Evolutionary conservation across 768 basidiomycete species (phyloP), one percentile per base, ranked within the genome.

Genomic region (Leucocoprinus birnbaumii): DNA sequence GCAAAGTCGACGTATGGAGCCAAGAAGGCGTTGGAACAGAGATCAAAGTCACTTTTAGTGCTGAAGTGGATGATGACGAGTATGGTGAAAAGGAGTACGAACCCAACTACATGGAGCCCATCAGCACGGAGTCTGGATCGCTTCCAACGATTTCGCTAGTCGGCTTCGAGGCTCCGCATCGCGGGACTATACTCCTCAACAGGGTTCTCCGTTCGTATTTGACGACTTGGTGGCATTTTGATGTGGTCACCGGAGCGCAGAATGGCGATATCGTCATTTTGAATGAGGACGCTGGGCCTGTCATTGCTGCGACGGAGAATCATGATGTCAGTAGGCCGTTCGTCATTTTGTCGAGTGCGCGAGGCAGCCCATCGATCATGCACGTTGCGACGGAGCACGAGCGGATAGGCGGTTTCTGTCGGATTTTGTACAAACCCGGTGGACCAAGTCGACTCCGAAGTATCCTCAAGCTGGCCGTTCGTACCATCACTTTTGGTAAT

Each of bases 1-100:
- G 95, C 44, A 93, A 93, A 63, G 89, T 97, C 37, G 95, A 97
- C 62, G 94, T 98, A 9, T 87, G 87, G 85, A 95, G 92, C 58
- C 86, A 90, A 59, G 94, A 95, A 71, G 90, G 84, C 16, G 76
- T 84, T 35, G 95, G 95, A 24, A 97, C 95, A 2, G 93, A 95
- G 66, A 94, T 97, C 68, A 90, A 89, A 62, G 83, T 96, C 41
- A 82, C 81, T 2, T 91, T 97, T 66, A 80, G 80, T 26, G 91
- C 90, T 26, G 88, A 94, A 57, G 66, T 76, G 11, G 63, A 74
- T 7, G 76, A 83, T 22, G 78, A 75, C 21, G 68, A 67, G 14
- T 65, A 63, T 16, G 34, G 52, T 2, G 27, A 53, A 37, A 38
- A 34, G 10, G 57, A 51, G 24, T 10, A 18, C 38, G 40, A 66